Percentiles rank a stretch among this genome's conserved stretches.
phyloP scores from a whole-genome alignment of 129 eudicot genomes.

The Chrysanthemum makinoi region DNA sequence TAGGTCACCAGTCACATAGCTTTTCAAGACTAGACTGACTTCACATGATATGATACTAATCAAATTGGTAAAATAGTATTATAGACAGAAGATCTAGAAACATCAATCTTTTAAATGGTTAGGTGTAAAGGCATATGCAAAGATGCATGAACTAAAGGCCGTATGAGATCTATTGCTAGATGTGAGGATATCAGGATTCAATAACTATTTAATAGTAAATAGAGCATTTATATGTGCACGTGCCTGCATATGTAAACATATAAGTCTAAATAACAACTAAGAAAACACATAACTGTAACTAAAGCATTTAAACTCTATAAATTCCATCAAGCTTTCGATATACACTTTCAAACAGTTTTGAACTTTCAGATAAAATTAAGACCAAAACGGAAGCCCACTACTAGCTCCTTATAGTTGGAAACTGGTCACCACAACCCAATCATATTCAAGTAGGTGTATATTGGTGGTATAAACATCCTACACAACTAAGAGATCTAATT shows the following conservation, averaged over 20 bases:
- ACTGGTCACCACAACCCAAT: not conserved
- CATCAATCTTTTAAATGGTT: too few species aligned
- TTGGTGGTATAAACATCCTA: not conserved
- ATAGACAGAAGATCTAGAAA: not conserved
- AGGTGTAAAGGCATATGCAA: not conserved
- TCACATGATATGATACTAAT: not conserved
- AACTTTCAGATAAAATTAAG: not conserved
- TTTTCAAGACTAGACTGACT: not conserved
- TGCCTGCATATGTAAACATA: not conserved
- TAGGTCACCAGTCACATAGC: not conserved
- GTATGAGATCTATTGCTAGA: not conserved
- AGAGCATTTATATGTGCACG: not conserved
- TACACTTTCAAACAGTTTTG: not conserved
- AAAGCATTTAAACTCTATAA: not conserved
- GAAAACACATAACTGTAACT: not conserved
- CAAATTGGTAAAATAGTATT: not conserved
- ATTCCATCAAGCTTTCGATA: not conserved
- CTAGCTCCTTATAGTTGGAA: not conserved
- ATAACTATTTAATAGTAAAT: not conserved
- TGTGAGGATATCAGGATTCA: not conserved
- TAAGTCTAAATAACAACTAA: not conserved
- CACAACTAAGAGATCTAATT: not conserved
- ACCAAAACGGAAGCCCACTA: not conserved
- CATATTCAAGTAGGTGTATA: not conserved
- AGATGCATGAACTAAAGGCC: not conserved